A percentile compares a stretch with the other conserved stretches of the same genome.
Evolutionary conservation across 208 protist genomes (phyloP).

Genomic region (Naegleria fowleri): DNA sequence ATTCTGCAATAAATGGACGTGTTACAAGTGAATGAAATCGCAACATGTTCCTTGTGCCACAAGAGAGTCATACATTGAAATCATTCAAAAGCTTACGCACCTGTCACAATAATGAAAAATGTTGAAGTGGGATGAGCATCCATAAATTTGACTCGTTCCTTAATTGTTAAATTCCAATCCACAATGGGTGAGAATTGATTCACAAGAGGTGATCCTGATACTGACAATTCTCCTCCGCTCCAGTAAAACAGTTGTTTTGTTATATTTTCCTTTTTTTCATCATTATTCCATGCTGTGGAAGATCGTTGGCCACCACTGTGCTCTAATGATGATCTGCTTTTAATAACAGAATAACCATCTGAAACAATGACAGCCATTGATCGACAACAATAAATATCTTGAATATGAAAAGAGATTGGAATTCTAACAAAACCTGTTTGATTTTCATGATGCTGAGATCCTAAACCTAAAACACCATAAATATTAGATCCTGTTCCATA

Average conservation of each 20-base stretch:
- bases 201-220: neutral
- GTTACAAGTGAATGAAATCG: too few species aligned
- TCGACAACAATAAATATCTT: neutral
- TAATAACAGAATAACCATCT: neutral
- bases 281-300: too few species aligned
- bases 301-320: too few species aligned
- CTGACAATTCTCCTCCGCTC: neutral
- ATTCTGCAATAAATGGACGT: too few species aligned
- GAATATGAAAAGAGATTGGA: neutral
- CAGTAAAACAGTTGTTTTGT: neutral
- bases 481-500: neutral
- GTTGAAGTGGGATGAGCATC: neutral
- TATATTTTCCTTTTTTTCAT: too few species aligned
- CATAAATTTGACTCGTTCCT: neutral
- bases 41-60: too few species aligned
- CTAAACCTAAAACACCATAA: neutral
- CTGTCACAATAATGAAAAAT: conserved; percentile 1
- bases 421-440: neutral
- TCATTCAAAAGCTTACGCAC: neutral
- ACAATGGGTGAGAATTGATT: neutral
- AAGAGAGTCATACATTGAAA: neutral
- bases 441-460: neutral
- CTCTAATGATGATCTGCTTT: neutral
- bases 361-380: neutral
- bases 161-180: neutral